Evolutionary conservation across 768 basidiomycete genomes (phyloP), one percentile per base, ranked within the genome.

Genomic region (Daedalea quercina): DNA sequence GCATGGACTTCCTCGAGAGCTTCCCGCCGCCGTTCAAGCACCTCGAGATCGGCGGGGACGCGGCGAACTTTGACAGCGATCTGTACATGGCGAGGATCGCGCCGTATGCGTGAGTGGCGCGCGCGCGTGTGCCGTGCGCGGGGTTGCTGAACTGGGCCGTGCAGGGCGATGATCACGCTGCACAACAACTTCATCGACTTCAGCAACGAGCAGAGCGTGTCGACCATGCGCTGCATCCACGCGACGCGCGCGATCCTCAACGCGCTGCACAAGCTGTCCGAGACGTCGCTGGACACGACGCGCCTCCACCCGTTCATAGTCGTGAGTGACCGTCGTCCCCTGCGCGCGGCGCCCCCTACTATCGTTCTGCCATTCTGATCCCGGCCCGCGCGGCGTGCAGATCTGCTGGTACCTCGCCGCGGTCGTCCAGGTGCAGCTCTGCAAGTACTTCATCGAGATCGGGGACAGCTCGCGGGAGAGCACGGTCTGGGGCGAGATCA

Each of bases 351-450:
- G 20, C 20, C 15, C 15, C 20, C n/a, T 9, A 2, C 9, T 15
- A 9, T 23, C 15, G 28, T 25, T 34, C 34, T 22, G 35, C 45
- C 45, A 33, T 17, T 34, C 23, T 9, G 13, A 15, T 24, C 20
- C 9, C 24, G 47, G n/a, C n/a, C n/a, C n/a, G n/a, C n/a, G n/a
- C n/a, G n/a, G n/a, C n/a, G n/a, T 61, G 41, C 44, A 90, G 87
- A 91, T 92, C 44, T 90, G 89, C 65, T 93, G 90, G 90, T 92
- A 93, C 67, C 80, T 93, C 15, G 90, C 90, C 7, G 90, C 90
- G 13, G 89, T 88, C 3, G 87, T 92, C 3, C 84, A 90, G 63
- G 82, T 92, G 44, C 89, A 92, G 60, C 73, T 89, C 35, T 93
- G 90, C 76, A 90, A 88, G 63, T 83, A 88, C 62, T 86, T 84